Evolutionary conservation across 2,329 filamentous ascomycete genomes (phyloP).

Genomic region (Coleophoma crateriformis): DNA sequence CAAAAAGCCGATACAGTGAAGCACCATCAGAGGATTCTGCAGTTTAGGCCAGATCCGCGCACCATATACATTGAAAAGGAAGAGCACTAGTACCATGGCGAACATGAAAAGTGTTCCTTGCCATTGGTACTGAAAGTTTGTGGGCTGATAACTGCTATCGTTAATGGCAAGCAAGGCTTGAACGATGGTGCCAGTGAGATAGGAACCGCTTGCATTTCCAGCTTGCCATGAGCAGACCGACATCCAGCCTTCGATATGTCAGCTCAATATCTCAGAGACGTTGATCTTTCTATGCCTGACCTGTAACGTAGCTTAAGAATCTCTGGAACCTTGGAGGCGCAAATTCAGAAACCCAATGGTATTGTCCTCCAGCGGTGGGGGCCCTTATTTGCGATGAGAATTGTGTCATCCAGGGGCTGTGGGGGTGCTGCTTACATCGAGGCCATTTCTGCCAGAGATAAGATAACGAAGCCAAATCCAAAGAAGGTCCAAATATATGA

Average conservation of each 20-base stretch:
- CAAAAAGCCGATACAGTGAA: constrained; percentile 39
- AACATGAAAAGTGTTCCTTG: constrained; percentile 38
- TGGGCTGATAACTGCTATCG: constrained; percentile 26
- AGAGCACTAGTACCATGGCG: constrained; percentile 32
- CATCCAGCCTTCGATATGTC: constrained; percentile 33
- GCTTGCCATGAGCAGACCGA: constrained; percentile 40
- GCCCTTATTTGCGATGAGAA: constrained; percentile 23
- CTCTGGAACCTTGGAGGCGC: constrained; percentile 40
- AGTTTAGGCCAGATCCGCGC: constrained; percentile 30
- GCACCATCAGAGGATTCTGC: constrained; percentile 34
- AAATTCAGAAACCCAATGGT: constrained; percentile 51
- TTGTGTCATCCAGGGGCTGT: neutral
- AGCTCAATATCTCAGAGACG: neutral
- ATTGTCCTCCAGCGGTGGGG: constrained; percentile 51
- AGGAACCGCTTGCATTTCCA: constrained; percentile 32
- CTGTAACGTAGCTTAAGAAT: constrained; percentile 46
- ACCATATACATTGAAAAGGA: constrained; percentile 37
- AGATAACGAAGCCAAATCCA: constrained; percentile 15
- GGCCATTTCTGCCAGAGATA: constrained; percentile 19
- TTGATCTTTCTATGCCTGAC: constrained; percentile 16
- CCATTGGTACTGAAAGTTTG: constrained; percentile 22
- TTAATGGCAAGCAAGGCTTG: constrained; percentile 33
- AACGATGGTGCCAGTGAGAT: constrained; percentile 36
- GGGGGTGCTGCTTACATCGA: constrained; percentile 11
- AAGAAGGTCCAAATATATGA: constrained; percentile 27